These are phyloP conservation scores for Zea luxurians DNA, from an alignment of 176 grass and related monocot species.

Conservation along the genomic window DNA sequence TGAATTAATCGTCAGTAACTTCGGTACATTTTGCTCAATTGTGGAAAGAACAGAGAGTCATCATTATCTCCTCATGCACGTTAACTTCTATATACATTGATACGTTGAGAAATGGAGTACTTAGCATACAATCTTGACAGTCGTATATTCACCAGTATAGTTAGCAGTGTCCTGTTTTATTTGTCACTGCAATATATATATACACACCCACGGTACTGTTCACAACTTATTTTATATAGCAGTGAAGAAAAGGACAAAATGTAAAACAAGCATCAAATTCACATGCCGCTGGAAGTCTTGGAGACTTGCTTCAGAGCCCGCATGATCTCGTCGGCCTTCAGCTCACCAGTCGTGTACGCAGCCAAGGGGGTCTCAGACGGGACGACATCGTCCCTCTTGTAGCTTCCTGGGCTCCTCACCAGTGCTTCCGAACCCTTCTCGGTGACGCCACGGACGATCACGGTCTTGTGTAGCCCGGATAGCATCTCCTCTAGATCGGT, in stretches of 20 bases:
- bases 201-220: too few relatives aligned
- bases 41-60: too few relatives aligned
- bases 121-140: too few relatives aligned
- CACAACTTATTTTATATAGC: neutral
- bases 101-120: too few relatives aligned
- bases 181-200: too few relatives aligned
- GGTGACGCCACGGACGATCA: conserved; percentile 68
- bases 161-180: too few relatives aligned
- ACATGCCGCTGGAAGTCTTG: conserved; percentile 61
- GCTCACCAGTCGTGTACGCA: conserved; percentile 43
- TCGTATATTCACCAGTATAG: too few relatives aligned
- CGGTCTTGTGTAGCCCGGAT: conserved; percentile 78
- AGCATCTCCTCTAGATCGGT: conserved; percentile 80
- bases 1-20: too few relatives aligned
- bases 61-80: too few relatives aligned
- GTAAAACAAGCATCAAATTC: conserved; percentile 4
- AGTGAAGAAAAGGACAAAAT: conserved; percentile 18
- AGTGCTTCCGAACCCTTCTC: conserved; percentile 74
- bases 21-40: too few relatives aligned
- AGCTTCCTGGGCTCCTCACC: conserved; percentile 73
- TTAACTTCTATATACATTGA: too few relatives aligned
- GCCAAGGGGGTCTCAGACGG: conserved; percentile 62
- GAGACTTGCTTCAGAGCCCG: conserved; percentile 75
- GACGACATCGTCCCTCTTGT: conserved; percentile 72
- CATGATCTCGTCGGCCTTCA: conserved; percentile 62